Base-by-base conservation (phyloP, 2,329 filamentous ascomycete genomes). In the Phialophora verrucosa region DNA sequence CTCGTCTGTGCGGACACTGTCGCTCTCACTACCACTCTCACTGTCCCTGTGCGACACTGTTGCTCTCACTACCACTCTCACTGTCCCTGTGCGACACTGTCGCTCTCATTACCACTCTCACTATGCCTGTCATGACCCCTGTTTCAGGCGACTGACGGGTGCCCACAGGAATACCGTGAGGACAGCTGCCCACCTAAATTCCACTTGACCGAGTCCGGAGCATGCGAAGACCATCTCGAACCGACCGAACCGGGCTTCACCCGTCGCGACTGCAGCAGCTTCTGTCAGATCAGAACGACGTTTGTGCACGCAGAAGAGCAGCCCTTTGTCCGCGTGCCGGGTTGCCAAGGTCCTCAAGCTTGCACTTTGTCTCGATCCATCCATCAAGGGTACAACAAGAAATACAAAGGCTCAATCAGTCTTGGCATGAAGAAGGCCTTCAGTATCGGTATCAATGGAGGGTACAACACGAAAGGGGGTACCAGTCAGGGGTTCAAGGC, bases 281-380 rank as follows among this genome's bases (percentile, higher is more conserved):
- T 58, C 59, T 65, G 63, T 29, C 27, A 65, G n/a, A 54, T 65
- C 17, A 53, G 44, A 17, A 65, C 53, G 25, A 62, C 17, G 17
- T 65, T 65, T 31, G 51, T 11, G 53, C 51, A 62, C 38, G 63
- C 58, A 7, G 42, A 58, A 44, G 63, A 65, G 53, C 42, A 62
- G 31, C 63, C 59, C 2, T 59, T 25, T 47, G 20, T 27, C 32
- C 11, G 53, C 56, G 7, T 54, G 29, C n/a, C 23, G 51, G 4
- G 5, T n/a, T 44, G 38, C n/a, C 38, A 44, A n/a, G 38, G 38
- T n/a, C 38, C 38, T 44, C 17, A n/a, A 11, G 14, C 38, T 8
- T 44, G 38, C 38, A 44, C 38, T 8, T n/a, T 44, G 38, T n/a
- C 5, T 44, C 1, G n/a, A n/a, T 44, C 38, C 38, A 44, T 44